Evolutionary conservation across 768 basidiomycete species (phyloP).

Genomic region (Kondoa malvinella): DNA sequence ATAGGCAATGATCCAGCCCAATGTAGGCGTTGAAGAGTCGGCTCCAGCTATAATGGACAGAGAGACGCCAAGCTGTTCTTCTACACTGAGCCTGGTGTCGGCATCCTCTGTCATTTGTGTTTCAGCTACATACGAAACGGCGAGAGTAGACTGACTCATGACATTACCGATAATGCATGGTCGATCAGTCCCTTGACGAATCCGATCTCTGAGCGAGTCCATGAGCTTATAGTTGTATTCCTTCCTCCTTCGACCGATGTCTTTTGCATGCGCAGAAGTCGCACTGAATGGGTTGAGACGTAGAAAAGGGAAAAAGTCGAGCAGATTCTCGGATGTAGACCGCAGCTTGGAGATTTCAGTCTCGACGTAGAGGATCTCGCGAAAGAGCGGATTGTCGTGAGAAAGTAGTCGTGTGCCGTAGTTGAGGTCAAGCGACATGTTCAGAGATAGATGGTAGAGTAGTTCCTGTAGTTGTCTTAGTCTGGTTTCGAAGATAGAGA

Average conservation of each 20-base stretch:
- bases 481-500: background rate
- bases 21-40: constrained; percentile 3
- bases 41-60: constrained; percentile 5
- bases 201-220: no score
- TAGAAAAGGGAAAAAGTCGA: constrained; percentile 4
- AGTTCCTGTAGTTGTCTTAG: background rate
- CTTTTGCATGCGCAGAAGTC: constrained; percentile 1
- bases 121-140: no score
- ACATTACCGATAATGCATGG: no score
- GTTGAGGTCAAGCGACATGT: constrained; percentile 5
- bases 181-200: no score
- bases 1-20: constrained; percentile 9
- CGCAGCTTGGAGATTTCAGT: constrained; percentile 2
- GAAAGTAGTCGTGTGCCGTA: constrained; percentile 5
- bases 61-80: constrained; percentile 1
- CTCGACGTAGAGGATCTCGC: constrained; percentile 7
- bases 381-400: background rate
- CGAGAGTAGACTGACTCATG: no score
- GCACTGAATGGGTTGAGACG: constrained; percentile 4
- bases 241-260: constrained; percentile 3
- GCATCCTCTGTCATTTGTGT: constrained; percentile 2
- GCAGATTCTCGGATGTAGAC: constrained; percentile 7
- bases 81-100: background rate
- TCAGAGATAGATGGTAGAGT: constrained; percentile 4
- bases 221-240: no score